Base-by-base conservation (phyloP, 345 rosid species). In the Limnanthes douglasii region DNA sequence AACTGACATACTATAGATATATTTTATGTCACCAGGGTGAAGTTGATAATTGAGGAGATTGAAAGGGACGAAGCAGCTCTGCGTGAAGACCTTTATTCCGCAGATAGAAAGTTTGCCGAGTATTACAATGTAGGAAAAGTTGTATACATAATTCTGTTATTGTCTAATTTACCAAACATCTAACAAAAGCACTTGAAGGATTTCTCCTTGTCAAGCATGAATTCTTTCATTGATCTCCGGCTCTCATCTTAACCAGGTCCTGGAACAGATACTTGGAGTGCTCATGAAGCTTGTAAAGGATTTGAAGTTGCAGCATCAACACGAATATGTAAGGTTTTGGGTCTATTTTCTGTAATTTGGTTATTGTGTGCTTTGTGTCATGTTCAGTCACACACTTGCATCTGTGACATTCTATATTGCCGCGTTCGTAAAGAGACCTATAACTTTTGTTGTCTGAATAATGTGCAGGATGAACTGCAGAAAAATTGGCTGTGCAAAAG, bases 281-380 rank as follows among this genome's bases (percentile, higher is more conserved):
- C 96, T 84, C 27, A 84, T 90, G 59, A 84, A 80, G 75, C 86
- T 90, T 57, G 96, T 90, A 43, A 84, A 84, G 61, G 98, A 90
- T 67, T 66, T 90, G 65, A 90, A 90, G 54, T 52, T 90, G 68
- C 85, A 74, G 47, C 98, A 78, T 51, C 94, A 90, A 36, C 98
- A 90, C 63, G 61, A 73, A 74, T 80, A 84, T 48, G 98, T 85
- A 62, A 65, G 76, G n/a, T n/a, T n/a, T n/a, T n/a, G n/a, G n/a
- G n/a, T n/a, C n/a, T n/a, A n/a, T n/a, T n/a, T n/a, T n/a, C n/a
- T n/a, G n/a, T n/a, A n/a, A n/a, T n/a, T n/a, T 2, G 1, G 15
- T 38, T 17, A 31, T 16, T 12, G 1, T 26, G 4, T 42, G 3
- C 3, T 26, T 6, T 2, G 8, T 6, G 6, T 26, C 30, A 26